These are phyloP conservation scores for Irpex sp. DNA, from an alignment of 1,284 basidiomycete species.

Conservation along the genomic window DNA sequence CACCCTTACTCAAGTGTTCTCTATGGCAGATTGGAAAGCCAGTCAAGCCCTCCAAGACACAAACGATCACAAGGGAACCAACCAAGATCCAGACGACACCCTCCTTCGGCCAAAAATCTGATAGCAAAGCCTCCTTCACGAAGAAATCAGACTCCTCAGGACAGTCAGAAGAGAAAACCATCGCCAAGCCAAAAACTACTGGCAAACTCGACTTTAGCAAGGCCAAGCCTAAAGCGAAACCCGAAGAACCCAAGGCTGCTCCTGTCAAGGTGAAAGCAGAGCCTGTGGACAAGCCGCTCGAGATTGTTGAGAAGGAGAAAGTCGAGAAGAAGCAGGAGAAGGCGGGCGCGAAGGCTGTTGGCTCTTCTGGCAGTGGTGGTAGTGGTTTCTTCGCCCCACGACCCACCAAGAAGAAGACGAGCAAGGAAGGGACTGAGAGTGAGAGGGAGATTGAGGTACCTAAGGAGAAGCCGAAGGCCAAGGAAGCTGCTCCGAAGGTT, in stretches of 20 bases:
- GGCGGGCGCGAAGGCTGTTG: constrained; percentile 10
- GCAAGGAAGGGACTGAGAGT: no score
- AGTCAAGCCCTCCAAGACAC: background rate
- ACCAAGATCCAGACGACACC: background rate
- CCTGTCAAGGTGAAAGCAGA: constrained; percentile 30
- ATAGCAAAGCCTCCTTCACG: background rate
- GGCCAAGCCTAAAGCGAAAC: constrained; percentile 28
- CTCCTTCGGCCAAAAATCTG: background rate
- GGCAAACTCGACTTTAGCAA: constrained; percentile 63
- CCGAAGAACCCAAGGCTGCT: background rate
- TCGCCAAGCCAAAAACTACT: constrained; percentile 37
- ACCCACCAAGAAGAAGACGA: background rate
- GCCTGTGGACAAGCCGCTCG: constrained; percentile 8
- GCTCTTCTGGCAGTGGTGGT: background rate
- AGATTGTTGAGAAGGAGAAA: constrained; percentile 8
- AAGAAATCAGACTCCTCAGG: constrained; percentile 16
- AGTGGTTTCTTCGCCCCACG: background rate
- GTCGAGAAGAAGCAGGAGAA: constrained; percentile 14
- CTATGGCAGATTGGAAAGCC: background rate
- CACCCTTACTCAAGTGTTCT: background rate
- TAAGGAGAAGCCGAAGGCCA: constrained; percentile 2
- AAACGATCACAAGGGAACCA: background rate
- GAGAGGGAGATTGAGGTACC: background rate
- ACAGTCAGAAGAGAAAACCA: constrained; percentile 19
- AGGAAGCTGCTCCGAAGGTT: constrained; percentile 2